These are phyloP conservation scores for Flaveria ramosissima DNA, from an alignment of 129 eudicot genomes.

Conservation along the genomic window DNA sequence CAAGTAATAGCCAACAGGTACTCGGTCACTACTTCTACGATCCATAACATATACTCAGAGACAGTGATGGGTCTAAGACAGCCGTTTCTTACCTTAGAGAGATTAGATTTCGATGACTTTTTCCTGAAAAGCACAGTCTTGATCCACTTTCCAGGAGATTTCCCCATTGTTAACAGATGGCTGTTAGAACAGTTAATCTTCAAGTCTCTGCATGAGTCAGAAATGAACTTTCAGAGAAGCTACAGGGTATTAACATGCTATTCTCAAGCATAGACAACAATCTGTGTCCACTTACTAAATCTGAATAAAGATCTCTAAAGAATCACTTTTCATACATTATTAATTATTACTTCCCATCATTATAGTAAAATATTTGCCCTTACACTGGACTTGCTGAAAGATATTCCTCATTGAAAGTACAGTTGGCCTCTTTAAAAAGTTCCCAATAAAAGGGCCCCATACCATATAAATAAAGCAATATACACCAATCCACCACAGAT, in stretches of 20 bases:
- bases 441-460: conserved; percentile 7
- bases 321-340: no score
- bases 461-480: neutral
- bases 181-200: conserved; percentile 23
- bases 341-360: neutral
- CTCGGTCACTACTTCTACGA: neutral
- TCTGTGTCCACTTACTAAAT: no score
- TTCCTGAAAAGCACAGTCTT: conserved; percentile 72
- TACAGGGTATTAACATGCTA: neutral
- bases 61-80: neutral
- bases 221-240: conserved; percentile 19
- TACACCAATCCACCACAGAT: neutral
- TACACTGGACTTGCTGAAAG: neutral
- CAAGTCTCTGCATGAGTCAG: conserved; percentile 31
- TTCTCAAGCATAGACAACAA: no score
- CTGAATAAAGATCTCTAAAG: no score
- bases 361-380: neutral
- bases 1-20: neutral
- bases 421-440: neutral
- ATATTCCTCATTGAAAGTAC: conserved; percentile 1
- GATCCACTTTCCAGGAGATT: conserved; percentile 82
- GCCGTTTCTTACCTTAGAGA: conserved; percentile 51
- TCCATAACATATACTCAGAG: neutral
- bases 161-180: conserved; percentile 47
- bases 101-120: conserved; percentile 61